Evolutionary conservation across 345 rosid genomes (phyloP).

Genomic region (Populus ilicifolia): DNA sequence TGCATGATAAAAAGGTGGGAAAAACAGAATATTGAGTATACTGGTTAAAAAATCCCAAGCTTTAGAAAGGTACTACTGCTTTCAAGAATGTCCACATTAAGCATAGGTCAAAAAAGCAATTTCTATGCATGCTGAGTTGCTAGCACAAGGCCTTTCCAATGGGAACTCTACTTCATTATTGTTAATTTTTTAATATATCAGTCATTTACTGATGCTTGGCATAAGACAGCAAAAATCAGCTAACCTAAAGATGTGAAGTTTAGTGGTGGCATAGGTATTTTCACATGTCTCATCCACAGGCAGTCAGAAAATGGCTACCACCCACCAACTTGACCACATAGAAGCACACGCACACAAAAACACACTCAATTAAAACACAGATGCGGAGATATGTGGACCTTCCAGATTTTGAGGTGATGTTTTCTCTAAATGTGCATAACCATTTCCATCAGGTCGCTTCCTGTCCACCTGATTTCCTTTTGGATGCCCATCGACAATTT

Average conservation of each 20-base stretch:
- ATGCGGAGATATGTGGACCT: slow-evolving; percentile 36
- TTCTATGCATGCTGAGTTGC: background rate
- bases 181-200: background rate
- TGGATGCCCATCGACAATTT: slow-evolving; percentile 40
- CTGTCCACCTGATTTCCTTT: slow-evolving; percentile 35
- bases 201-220: background rate
- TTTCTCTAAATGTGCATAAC: slow-evolving; percentile 19
- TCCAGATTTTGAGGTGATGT: slow-evolving; percentile 26
- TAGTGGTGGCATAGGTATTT: background rate
- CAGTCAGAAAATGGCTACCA: background rate
- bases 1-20: slow-evolving; percentile 21
- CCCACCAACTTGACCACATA: background rate
- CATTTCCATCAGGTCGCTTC: slow-evolving; percentile 28
- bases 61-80: background rate
- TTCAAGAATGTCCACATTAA: background rate
- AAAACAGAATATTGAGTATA: background rate
- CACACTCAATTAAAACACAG: background rate
- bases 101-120: slow-evolving; percentile 2
- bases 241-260: background rate
- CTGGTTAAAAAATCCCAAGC: background rate
- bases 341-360: background rate
- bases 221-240: background rate
- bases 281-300: background rate
- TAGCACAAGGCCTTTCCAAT: background rate
- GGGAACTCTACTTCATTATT: background rate